Evolutionary conservation across 2,329 filamentous ascomycete species (phyloP).

Genomic region (Triangularia verruculosa): DNA sequence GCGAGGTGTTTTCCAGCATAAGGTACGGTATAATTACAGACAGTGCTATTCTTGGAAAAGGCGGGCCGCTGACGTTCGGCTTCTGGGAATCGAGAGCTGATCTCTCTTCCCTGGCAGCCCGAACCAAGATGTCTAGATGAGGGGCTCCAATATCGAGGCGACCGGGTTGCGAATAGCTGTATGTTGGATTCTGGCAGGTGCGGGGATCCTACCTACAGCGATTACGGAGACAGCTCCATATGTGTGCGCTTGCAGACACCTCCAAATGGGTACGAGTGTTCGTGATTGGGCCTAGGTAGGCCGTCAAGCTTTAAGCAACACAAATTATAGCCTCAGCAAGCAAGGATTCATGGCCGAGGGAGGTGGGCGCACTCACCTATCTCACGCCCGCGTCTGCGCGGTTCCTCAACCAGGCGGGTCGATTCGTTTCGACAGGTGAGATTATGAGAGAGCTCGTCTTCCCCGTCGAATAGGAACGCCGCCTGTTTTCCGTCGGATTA

Average conservation of each 20-base stretch:
- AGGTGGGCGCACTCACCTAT: constrained; percentile 3
- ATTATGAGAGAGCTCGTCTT: background rate
- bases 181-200: background rate
- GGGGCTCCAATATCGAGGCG: constrained; percentile 5
- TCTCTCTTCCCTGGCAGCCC: background rate
- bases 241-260: background rate
- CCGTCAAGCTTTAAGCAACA: constrained; percentile 11
- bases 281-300: constrained; percentile 14
- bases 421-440: background rate
- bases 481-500: constrained; percentile 15
- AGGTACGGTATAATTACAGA: constrained; percentile 2
- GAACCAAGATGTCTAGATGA: constrained; percentile 14
- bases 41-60: constrained; percentile 25
- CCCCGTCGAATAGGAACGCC: constrained; percentile 21
- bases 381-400: background rate
- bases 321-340: constrained; percentile 21
- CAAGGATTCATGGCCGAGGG: constrained; percentile 21
- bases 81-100: constrained; percentile 7
- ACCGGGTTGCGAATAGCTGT: background rate
- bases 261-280: background rate
- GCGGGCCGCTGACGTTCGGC: constrained; percentile 1
- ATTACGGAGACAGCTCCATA: constrained; percentile 2
- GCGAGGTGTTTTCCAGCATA: constrained; percentile 10
- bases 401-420: background rate
- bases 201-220: constrained; percentile 3